Percentiles rank a stretch among this genome's conserved stretches.
Evolutionary conservation across 108 stramenopile genomes (phyloP).

Genomic region (Cyclostephanos invisitatus): DNA sequence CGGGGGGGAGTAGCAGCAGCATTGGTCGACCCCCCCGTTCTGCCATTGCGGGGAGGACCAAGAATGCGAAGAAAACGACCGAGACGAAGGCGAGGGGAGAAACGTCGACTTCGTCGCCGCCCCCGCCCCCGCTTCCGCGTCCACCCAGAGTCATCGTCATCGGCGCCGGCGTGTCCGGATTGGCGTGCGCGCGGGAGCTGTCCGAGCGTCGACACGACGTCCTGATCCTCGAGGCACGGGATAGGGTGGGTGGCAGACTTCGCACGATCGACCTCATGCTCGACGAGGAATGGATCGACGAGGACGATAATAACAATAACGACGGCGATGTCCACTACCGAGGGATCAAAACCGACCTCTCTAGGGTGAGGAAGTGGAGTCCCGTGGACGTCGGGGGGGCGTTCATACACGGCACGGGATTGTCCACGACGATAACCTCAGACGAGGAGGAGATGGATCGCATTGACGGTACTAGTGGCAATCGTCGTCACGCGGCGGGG

Average conservation of each 20-base stretch:
- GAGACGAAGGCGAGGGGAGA: no score
- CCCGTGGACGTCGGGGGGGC: conserved; percentile 80
- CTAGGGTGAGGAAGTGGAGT: conserved; percentile 27
- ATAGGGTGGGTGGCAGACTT: conserved; percentile 70
- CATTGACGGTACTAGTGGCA: neutral
- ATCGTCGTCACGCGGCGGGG: conserved; percentile 10
- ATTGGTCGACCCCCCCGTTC: no score
- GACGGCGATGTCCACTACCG: neutral
- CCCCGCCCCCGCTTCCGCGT: conserved; percentile 12
- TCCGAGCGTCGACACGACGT: conserved; percentile 74
- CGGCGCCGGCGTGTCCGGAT: conserved; percentile 74
- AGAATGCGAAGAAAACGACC: no score
- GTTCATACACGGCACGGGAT: conserved; percentile 89
- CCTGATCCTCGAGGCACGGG: conserved; percentile 72
- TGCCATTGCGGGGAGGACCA: no score
- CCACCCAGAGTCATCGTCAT: conserved; percentile 69
- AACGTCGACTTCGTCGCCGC: no score
- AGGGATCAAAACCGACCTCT: conserved; percentile 19
- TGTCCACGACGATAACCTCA: conserved; percentile 17
- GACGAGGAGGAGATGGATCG: neutral
- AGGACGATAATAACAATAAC: conserved; percentile 18
- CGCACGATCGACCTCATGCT: conserved; percentile 47
- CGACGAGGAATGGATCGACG: conserved; percentile 17
- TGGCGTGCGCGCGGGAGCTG: conserved; percentile 79
- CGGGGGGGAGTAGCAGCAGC: no score